phyloP scores from a whole-genome alignment of 1,139 yeast genomes.

The Candida sp. region DNA sequence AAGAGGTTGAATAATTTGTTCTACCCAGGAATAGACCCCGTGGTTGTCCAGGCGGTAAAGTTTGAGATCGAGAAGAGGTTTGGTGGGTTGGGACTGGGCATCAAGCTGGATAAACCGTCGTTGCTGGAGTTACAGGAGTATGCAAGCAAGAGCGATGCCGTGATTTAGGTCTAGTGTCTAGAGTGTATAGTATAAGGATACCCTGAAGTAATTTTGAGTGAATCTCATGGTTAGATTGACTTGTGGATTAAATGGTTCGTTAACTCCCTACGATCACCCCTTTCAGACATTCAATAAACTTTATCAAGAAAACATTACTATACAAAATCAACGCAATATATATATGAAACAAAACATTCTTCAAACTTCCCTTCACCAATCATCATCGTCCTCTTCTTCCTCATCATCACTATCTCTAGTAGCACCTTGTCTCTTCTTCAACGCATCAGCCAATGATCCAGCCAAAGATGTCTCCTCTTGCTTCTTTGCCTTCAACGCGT shows the following conservation, averaged over 20 bases:
- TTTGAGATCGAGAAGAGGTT: not conserved
- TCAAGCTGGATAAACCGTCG: not conserved
- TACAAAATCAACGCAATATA: not conserved
- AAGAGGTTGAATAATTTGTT: constrained; percentile 25
- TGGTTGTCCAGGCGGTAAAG: not conserved
- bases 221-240: too few species aligned
- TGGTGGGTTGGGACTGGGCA: not conserved
- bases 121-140: not conserved
- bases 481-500: constrained; percentile 71
- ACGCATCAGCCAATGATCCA: constrained; percentile 89
- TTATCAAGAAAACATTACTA: not conserved
- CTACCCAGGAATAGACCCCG: constrained; percentile 19
- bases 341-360: not conserved
- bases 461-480: constrained; percentile 71
- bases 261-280: too few species aligned
- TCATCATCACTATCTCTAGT: constrained; percentile 76
- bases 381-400: constrained; percentile 72
- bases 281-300: too few species aligned
- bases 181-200: not conserved
- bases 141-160: not conserved
- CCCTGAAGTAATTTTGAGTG: too few species aligned
- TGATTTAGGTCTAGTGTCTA: not conserved
- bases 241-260: too few species aligned
- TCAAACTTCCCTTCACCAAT: constrained; percentile 21
- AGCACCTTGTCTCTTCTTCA: constrained; percentile 82